Percentiles rank a stretch among this genome's conserved stretches.
These are phyloP conservation scores for Fusarium drepaniforme DNA, from an alignment of 2,329 filamentous ascomycete species.

Conservation along the genomic window DNA sequence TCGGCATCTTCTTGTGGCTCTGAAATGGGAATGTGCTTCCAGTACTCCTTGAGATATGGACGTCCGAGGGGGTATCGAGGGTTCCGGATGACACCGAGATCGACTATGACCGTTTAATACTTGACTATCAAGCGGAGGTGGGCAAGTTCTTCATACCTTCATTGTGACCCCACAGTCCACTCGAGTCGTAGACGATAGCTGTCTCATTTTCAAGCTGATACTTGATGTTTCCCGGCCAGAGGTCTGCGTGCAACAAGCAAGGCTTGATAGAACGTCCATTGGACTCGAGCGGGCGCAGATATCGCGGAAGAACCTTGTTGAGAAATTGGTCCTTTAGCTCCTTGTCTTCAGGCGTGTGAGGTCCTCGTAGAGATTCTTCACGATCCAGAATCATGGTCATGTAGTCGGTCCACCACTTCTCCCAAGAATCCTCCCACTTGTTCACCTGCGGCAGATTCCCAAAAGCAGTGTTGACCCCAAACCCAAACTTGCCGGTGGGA, in stretches of 20 bases:
- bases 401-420: background rate
- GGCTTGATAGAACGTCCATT: background rate
- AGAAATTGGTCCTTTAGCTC: background rate
- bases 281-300: background rate
- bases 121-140: no score
- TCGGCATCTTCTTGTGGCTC: background rate
- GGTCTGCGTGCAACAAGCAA: background rate
- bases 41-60: background rate
- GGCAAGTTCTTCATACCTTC: background rate
- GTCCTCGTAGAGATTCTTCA: background rate
- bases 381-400: background rate
- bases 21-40: background rate
- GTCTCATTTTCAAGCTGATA: background rate
- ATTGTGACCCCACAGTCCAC: background rate
- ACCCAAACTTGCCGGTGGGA: background rate
- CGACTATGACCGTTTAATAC: background rate
- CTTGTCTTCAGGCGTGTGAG: background rate
- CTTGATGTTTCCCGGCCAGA: background rate
- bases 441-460: background rate
- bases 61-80: background rate
- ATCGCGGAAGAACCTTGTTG: background rate
- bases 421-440: background rate
- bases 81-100: background rate
- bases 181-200: background rate
- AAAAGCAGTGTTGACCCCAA: background rate